These are phyloP conservation scores for Mortierella sp. DNA, from an alignment of 371 early-diverging fungal species.

Conservation along the genomic window DNA sequence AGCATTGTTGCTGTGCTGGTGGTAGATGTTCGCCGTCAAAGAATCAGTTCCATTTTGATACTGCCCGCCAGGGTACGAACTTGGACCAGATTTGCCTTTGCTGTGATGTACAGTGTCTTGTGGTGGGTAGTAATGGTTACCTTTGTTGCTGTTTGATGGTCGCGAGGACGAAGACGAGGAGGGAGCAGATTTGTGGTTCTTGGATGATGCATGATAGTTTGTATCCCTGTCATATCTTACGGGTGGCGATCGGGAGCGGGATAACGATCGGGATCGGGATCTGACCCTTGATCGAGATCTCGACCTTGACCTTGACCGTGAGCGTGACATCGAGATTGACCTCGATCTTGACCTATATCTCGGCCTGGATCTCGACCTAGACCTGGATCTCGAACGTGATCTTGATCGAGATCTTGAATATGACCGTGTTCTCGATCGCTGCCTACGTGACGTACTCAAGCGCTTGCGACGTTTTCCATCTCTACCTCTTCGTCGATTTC, in stretches of 20 bases:
- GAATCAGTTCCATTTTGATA: background rate
- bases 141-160: constrained; percentile 2
- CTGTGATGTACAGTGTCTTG: background rate
- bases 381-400: background rate
- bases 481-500: background rate
- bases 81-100: background rate
- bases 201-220: background rate
- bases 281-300: constrained; percentile 3
- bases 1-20: background rate
- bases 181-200: background rate
- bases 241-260: background rate
- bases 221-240: constrained; percentile 1
- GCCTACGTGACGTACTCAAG: background rate
- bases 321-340: constrained; percentile 3
- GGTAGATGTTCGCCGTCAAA: background rate
- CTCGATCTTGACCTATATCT: constrained; percentile 10
- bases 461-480: background rate
- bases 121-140: background rate
- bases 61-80: background rate
- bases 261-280: background rate
- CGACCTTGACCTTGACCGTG: constrained; percentile 7
- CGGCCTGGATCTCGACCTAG: constrained; percentile 5
- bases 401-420: constrained; percentile 8
- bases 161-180: background rate
- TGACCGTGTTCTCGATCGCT: background rate